These are phyloP conservation scores for Beauveria sp. DNA, from an alignment of 2,329 filamentous ascomycete genomes.

Conservation along the genomic window DNA sequence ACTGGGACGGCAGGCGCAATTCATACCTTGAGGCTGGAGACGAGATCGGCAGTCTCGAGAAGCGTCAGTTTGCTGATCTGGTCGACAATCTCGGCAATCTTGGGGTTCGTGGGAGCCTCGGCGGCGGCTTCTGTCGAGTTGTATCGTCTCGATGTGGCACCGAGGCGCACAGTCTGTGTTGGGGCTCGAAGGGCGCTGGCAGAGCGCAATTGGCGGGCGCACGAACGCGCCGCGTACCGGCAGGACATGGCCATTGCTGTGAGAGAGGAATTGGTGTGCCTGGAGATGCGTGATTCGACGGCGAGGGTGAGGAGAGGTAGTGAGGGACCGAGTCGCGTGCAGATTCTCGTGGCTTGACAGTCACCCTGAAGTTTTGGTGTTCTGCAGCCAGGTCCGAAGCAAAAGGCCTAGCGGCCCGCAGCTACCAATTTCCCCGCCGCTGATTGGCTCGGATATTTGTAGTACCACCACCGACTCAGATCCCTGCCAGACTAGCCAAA, in stretches of 20 bases:
- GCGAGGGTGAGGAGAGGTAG: neutral
- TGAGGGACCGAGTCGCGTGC: slow-evolving; percentile 16
- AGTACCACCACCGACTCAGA: slow-evolving; percentile 23
- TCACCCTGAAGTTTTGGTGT: slow-evolving; percentile 33
- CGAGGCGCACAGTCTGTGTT: slow-evolving; percentile 38
- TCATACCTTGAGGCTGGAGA: slow-evolving; percentile 84
- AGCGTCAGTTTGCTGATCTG: slow-evolving; percentile 98
- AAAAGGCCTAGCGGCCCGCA: slow-evolving; percentile 10
- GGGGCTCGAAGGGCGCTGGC: slow-evolving; percentile 38
- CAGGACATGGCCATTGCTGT: slow-evolving; percentile 54
- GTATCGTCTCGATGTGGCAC: slow-evolving; percentile 62
- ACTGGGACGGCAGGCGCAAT: neutral
- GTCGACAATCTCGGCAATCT: slow-evolving; percentile 91
- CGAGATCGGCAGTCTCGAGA: slow-evolving; percentile 92
- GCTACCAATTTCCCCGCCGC: neutral
- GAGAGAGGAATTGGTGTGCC: slow-evolving; percentile 19
- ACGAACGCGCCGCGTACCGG: slow-evolving; percentile 57
- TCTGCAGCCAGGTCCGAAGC: slow-evolving; percentile 14
- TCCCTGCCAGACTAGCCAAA: slow-evolving; percentile 15
- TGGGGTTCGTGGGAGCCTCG: slow-evolving; percentile 61
- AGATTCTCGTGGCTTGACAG: slow-evolving; percentile 15
- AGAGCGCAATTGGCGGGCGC: slow-evolving; percentile 53
- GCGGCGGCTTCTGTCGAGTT: slow-evolving; percentile 69
- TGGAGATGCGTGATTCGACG: slow-evolving; percentile 20
- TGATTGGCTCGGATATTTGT: slow-evolving; percentile 33